Evolutionary conservation across 2,329 filamentous ascomycete species (phyloP).

Genomic region (Cladosporium sp.): DNA sequence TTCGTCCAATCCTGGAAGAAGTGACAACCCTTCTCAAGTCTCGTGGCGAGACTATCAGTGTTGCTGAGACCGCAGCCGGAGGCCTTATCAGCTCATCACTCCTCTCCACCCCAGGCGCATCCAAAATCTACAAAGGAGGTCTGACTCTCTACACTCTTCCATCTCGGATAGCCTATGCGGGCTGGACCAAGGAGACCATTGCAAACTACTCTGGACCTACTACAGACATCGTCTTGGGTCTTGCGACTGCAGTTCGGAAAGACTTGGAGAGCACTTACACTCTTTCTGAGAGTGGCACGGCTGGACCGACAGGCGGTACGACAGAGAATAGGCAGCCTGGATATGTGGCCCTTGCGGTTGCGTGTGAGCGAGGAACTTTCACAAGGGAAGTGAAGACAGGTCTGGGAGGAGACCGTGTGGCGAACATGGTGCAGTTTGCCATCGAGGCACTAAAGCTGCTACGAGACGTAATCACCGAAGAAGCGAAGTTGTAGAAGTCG

Average conservation of each 20-base stretch:
- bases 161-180: constrained; percentile 54
- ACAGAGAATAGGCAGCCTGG: constrained; percentile 56
- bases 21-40: constrained; percentile 51
- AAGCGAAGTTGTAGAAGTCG: constrained; percentile 33
- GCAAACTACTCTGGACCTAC: constrained; percentile 56
- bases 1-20: constrained; percentile 44
- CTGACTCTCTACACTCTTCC: constrained; percentile 58
- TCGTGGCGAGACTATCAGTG: constrained; percentile 53
- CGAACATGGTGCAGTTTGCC: constrained; percentile 61
- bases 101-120: constrained; percentile 56
- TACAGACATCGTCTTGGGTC: constrained; percentile 50
- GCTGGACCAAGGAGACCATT: constrained; percentile 54
- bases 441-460: constrained; percentile 53
- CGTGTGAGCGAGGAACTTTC: constrained; percentile 46
- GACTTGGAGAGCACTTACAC: constrained; percentile 54
- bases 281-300: constrained; percentile 57
- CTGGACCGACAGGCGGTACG: constrained; percentile 57
- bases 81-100: constrained; percentile 57
- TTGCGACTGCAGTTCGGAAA: constrained; percentile 54
- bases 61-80: constrained; percentile 61
- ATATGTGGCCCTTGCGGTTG: constrained; percentile 60
- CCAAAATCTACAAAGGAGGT: constrained; percentile 56
- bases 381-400: constrained; percentile 55
- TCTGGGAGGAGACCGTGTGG: constrained; percentile 49
- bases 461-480: constrained; percentile 50